Evolutionary conservation across 305 asterid species (phyloP).

Genomic region (Lippia alba): DNA sequence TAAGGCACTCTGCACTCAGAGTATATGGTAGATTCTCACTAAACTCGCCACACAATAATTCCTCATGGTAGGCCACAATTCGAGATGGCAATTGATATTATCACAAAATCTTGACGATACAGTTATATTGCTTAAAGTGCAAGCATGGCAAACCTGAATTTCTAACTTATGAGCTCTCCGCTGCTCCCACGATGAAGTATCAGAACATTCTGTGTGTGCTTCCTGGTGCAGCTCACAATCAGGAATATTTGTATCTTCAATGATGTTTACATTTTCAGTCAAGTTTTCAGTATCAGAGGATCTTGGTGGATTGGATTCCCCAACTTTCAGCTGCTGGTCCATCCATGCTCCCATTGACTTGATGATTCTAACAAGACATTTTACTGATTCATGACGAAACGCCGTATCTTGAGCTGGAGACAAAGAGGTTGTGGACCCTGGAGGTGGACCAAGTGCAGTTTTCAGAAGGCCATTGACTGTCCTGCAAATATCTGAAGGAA

Average conservation of each 20-base stretch:
- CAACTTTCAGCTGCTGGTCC: constrained; percentile 95
- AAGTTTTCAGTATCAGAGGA: constrained; percentile 60
- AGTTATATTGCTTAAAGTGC: constrained; percentile 25
- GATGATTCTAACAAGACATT: constrained; percentile 86
- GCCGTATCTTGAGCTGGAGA: constrained; percentile 92
- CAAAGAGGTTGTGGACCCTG: constrained; percentile 87
- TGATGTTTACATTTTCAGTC: constrained; percentile 49
- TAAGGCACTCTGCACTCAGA: constrained; percentile 10
- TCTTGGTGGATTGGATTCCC: constrained; percentile 60
- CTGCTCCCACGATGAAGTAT: constrained; percentile 91
- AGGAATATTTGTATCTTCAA: constrained; percentile 69
- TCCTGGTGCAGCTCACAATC: constrained; percentile 81
- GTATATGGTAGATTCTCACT: constrained; percentile 18
- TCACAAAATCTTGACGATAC: constrained; percentile 24
- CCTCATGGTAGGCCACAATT: constrained; percentile 22
- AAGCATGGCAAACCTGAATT: constrained; percentile 76
- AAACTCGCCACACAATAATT: constrained; percentile 27
- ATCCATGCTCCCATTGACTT: constrained; percentile 97
- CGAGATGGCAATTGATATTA: constrained; percentile 17
- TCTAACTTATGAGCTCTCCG: constrained; percentile 95
- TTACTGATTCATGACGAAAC: constrained; percentile 95
- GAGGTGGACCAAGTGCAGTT: constrained; percentile 97
- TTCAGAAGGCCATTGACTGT: constrained; percentile 96
- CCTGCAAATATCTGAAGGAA: constrained; percentile 77
- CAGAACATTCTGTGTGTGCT: constrained; percentile 64